Conservation (phyloP, 805 yeast species). For the Kluyveromyces wickerhamii region DNA sequence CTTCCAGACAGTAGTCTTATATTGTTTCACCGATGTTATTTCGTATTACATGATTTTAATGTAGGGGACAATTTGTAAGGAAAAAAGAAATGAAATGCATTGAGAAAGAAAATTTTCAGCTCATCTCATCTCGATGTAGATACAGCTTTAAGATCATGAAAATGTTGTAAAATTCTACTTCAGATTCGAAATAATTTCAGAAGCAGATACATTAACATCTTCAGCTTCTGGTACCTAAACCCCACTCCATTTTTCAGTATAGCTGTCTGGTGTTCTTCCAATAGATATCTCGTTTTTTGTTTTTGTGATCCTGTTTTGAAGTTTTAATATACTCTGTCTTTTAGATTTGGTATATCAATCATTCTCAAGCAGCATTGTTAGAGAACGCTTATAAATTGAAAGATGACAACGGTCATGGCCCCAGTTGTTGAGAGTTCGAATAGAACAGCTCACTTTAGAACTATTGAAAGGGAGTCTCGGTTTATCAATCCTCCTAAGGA, state of each 20-base stretch:
- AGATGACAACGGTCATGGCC: background rate
- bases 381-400: background rate
- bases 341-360: background rate
- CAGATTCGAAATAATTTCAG: too few species aligned
- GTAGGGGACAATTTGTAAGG: too few species aligned
- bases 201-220: too few species aligned
- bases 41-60: too few species aligned
- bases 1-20: too few species aligned
- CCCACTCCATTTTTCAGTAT: background rate
- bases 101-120: slow-evolving; percentile 9
- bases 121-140: slow-evolving; percentile 11
- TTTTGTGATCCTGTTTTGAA: too few species aligned
- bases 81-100: background rate
- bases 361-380: background rate
- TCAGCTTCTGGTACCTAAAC: too few species aligned
- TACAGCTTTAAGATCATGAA: background rate
- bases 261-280: too few species aligned
- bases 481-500: slow-evolving; percentile 88
- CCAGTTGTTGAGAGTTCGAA: slow-evolving; percentile 6
- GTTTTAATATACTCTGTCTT: background rate
- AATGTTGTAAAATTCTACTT: too few species aligned
- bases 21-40: too few species aligned
- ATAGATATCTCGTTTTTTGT: too few species aligned
- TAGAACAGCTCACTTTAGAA: slow-evolving; percentile 43
- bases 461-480: slow-evolving; percentile 80